Evolutionary conservation across 1,284 basidiomycete species (phyloP), one percentile per base, ranked within the genome.

Genomic region (Cutaneotrichosporon spelunceum): DNA sequence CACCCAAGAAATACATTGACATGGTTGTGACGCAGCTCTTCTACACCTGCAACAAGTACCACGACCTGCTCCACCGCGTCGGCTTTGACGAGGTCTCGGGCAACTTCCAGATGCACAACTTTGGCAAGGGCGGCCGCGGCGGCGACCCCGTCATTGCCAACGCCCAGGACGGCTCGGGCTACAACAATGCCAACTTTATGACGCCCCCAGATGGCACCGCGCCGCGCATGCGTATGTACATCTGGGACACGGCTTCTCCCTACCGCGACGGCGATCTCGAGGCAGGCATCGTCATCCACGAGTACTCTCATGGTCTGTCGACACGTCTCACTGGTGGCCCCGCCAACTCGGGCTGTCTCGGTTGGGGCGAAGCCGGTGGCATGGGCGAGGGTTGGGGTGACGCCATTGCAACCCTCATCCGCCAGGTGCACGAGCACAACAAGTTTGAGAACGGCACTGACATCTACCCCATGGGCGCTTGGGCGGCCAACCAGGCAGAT

Each of bases 61-160:
- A 83, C 70, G 82, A 83, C 69, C 63, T 79, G 19, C 70, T 76
- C 44, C 72, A 80, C 66, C 85, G 86, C 47, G 88, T 93, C 66
- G 93, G 93, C 29, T 96, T 97, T 78, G 89, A 90, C 73, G 93
- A 97, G 78, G 83, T 85, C 9, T 83, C 91, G 3, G 93, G 94
- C 42, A 98, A 98, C 84, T 98, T 98, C 88, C 94, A 98, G 80
- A 90, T 94, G 75, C 84, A 91, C 84, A 97, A 98, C 86, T 93
- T 93, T 73, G 91, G 87, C 1, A 86, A 87, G 56, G 94, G 93
- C 34, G 94, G 94, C 45, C 81, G 81, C 61, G 93, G 90, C 72
- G 85, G 85, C 65, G 94, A 98, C 70, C 93, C 87, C 48, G 91
- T 98, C 66, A 92, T 96, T 67, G 87, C 91, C 59, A 95, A 95